phyloP scores from a whole-genome alignment of 805 yeast genomes.

The Candida yuanshanica region DNA sequence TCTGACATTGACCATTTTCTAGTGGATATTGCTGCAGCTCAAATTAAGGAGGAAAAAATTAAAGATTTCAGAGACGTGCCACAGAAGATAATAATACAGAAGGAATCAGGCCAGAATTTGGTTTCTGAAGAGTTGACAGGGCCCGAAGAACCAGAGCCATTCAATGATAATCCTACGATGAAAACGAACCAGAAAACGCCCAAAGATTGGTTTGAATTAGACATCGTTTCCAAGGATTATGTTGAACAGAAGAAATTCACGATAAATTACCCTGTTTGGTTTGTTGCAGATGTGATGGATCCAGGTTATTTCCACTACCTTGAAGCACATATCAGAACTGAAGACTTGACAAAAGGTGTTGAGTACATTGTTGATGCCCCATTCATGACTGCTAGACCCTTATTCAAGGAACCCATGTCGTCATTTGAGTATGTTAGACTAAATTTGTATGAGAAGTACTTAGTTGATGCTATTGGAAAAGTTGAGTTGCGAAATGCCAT shows the following conservation, averaged over 20 bases:
- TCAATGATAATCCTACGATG: background rate
- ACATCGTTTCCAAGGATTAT: background rate
- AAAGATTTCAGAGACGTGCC: background rate
- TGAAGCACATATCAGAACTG: constrained; percentile 8
- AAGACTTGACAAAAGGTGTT: constrained; percentile 13
- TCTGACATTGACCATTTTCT: background rate
- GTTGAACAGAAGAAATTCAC: background rate
- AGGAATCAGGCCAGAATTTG: background rate
- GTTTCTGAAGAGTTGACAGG: background rate
- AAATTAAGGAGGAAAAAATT: background rate
- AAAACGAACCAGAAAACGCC: background rate
- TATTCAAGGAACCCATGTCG: constrained; percentile 9
- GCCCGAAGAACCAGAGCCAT: background rate
- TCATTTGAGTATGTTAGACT: constrained; percentile 9
- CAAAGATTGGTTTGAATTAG: background rate
- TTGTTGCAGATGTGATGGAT: background rate
- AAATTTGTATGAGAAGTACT: background rate
- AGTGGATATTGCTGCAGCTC: background rate
- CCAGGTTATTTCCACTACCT: background rate
- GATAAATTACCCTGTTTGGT: background rate
- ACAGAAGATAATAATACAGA: background rate
- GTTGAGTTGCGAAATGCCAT: too few species aligned
- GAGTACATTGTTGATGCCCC: constrained; percentile 13
- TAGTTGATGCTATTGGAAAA: background rate
- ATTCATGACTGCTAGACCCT: constrained; percentile 16